These are phyloP conservation scores for Aureobasidium sp. DNA, from an alignment of 2,329 filamentous ascomycete species.

Conservation along the genomic window DNA sequence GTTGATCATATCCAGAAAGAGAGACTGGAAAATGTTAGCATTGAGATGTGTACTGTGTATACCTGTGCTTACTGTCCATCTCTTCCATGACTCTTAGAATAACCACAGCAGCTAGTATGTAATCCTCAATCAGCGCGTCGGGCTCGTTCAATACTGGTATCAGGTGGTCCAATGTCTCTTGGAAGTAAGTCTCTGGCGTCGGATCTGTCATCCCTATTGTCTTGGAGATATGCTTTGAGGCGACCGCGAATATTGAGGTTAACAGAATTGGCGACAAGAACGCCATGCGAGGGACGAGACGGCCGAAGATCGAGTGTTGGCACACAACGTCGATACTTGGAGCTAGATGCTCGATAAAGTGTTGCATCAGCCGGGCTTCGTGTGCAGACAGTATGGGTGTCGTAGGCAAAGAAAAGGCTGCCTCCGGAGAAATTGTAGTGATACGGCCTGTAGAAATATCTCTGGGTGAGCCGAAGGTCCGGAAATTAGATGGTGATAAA, in stretches of 20 bases:
- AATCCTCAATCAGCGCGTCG: slow-evolving; percentile 38
- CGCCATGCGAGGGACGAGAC: slow-evolving; percentile 45
- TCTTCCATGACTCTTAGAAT: slow-evolving; percentile 51
- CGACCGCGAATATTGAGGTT: slow-evolving; percentile 49
- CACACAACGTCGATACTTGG: slow-evolving; percentile 26
- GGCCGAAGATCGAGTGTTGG: slow-evolving; percentile 40
- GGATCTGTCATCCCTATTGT: slow-evolving; percentile 33
- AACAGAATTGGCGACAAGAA: slow-evolving; percentile 43
- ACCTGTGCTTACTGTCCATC: slow-evolving; percentile 32
- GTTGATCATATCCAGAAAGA: slow-evolving; percentile 15
- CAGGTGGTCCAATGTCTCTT: slow-evolving; percentile 44
- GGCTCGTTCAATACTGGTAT: slow-evolving; percentile 39
- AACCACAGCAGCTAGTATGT: slow-evolving; percentile 47
- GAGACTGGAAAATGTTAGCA: neutral
- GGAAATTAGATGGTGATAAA: neutral
- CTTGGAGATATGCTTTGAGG: slow-evolving; percentile 46
- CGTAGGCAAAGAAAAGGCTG: neutral
- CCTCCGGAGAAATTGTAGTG: neutral
- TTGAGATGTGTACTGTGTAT: neutral
- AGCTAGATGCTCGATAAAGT: slow-evolving; percentile 25
- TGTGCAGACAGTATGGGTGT: neutral
- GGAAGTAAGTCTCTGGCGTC: slow-evolving; percentile 45
- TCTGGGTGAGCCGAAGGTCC: neutral
- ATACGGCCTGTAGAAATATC: neutral
- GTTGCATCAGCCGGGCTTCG: slow-evolving; percentile 24